phyloP scores from a whole-genome alignment of 2,329 filamentous ascomycete species.

The Phialocephala subalpina region DNA sequence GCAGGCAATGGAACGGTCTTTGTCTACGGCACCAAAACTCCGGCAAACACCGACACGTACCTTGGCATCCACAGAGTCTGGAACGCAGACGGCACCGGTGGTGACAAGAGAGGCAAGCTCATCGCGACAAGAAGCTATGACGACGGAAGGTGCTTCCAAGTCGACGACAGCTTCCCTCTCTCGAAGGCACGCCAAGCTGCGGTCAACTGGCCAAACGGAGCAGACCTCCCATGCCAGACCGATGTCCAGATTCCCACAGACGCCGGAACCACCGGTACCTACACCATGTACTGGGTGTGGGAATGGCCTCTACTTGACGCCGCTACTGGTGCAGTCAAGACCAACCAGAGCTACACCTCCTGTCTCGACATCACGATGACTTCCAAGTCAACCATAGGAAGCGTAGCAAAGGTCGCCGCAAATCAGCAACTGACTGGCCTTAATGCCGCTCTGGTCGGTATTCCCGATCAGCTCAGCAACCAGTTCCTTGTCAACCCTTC shows the following conservation, averaged over 20 bases:
- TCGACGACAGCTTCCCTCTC: conserved; percentile 64
- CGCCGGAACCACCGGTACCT: conserved; percentile 66
- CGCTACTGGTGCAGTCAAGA: conserved; percentile 51
- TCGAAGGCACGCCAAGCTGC: conserved; percentile 64
- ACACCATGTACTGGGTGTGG: conserved; percentile 97
- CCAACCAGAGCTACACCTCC: conserved; percentile 65
- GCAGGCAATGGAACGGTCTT: conserved; percentile 75
- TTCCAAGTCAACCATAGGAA: conserved; percentile 27
- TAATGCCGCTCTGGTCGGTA: conserved; percentile 19
- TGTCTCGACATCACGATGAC: conserved; percentile 59
- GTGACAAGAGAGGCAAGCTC: conserved; percentile 78
- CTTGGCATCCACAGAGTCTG: conserved; percentile 76
- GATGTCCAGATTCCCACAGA: conserved; percentile 78
- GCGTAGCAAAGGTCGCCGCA: conserved; percentile 17
- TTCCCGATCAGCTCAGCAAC: conserved; percentile 37
- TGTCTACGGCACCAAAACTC: conserved; percentile 74
- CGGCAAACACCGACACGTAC: conserved; percentile 60
- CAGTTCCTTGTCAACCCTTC: conserved; percentile 35
- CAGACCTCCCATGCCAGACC: conserved; percentile 80
- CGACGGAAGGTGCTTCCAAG: conserved; percentile 89
- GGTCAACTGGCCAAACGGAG: conserved; percentile 53
- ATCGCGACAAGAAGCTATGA: conserved; percentile 84
- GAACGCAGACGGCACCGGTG: conserved; percentile 82
- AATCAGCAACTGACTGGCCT: conserved; percentile 16
- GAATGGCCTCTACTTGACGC: conserved; percentile 77